phyloP scores from a whole-genome alignment of 23 red algal genomes.

The Chondrus crispus region DNA sequence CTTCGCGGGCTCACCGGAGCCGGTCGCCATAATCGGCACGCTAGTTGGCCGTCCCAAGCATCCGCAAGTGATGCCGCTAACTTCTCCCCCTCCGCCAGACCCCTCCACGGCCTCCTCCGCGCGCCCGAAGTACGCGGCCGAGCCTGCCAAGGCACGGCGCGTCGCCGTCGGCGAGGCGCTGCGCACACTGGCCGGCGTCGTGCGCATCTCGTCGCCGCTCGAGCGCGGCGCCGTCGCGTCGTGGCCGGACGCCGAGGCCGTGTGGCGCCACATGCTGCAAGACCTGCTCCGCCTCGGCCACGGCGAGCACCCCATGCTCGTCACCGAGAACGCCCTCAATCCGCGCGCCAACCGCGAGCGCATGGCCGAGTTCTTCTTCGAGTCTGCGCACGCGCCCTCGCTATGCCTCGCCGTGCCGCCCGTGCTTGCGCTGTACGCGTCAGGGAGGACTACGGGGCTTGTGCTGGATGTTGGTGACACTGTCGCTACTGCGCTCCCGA shows the following conservation, averaged over 20 bases:
- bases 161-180: constrained; percentile 30
- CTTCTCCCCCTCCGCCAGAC: not conserved
- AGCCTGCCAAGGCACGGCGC: not conserved
- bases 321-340: constrained; percentile 57
- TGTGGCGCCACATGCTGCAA: constrained; percentile 24
- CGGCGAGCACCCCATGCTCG: constrained; percentile 55
- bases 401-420: constrained; percentile 56
- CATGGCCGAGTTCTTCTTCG: constrained; percentile 56
- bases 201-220: constrained; percentile 37
- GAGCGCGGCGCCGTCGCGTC: constrained; percentile 23
- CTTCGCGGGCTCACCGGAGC: constrained; percentile 52
- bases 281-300: constrained; percentile 29
- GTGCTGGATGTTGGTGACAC: constrained; percentile 66
- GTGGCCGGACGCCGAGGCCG: constrained; percentile 16
- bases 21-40: constrained; percentile 45
- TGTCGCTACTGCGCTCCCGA: constrained; percentile 4
- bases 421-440: constrained; percentile 56
- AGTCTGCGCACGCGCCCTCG: constrained; percentile 25
- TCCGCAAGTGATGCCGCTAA: constrained; percentile 39
- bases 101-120: not conserved
- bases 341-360: constrained; percentile 49
- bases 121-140: not conserved
- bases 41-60: constrained; percentile 32
- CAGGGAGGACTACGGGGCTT: constrained; percentile 44
- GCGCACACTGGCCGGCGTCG: constrained; percentile 23